A percentile compares a stretch with the other conserved stretches of the same genome.
phyloP scores from a whole-genome alignment of 805 yeast genomes.

The Yamadazyma akitaensis region DNA sequence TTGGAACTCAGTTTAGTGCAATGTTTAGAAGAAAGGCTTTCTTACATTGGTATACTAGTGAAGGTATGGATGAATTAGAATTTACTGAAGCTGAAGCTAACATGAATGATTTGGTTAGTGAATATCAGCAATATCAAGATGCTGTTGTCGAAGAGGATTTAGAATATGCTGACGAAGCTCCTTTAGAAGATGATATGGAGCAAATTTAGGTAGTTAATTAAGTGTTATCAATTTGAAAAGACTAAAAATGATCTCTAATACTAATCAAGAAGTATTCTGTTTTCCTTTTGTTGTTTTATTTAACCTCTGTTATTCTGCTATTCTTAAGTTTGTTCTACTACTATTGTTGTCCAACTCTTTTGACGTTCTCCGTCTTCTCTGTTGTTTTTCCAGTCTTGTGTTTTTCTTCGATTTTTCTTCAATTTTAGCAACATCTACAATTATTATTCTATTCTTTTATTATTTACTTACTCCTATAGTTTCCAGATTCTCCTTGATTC shows the following conservation, averaged over 20 bases:
- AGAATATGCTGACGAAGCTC: constrained; percentile 66
- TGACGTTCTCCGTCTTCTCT: background rate
- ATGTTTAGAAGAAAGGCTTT: constrained; percentile 94
- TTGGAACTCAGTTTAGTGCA: constrained; percentile 83
- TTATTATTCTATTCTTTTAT: background rate
- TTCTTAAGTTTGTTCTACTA: background rate
- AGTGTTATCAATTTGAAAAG: background rate
- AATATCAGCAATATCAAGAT: constrained; percentile 89
- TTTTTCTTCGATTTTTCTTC: background rate
- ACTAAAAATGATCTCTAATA: no score
- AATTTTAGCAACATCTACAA: background rate
- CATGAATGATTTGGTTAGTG: constrained; percentile 83
- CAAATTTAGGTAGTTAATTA: constrained; percentile 14
- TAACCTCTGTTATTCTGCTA: background rate
- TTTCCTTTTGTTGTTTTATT: no score
- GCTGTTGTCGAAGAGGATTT: constrained; percentile 72
- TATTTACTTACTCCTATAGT: background rate
- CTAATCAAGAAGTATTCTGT: no score
- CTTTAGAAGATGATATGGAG: constrained; percentile 51
- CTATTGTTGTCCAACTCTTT: background rate
- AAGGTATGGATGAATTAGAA: constrained; percentile 96
- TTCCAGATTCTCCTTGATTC: background rate
- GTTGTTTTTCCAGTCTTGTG: background rate
- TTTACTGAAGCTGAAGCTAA: constrained; percentile 92
- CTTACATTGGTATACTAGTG: constrained; percentile 93